Percentiles rank a stretch among this genome's conserved stretches.
phyloP scores from a whole-genome alignment of 129 eudicot species.

The Centaurea solstitialis region DNA sequence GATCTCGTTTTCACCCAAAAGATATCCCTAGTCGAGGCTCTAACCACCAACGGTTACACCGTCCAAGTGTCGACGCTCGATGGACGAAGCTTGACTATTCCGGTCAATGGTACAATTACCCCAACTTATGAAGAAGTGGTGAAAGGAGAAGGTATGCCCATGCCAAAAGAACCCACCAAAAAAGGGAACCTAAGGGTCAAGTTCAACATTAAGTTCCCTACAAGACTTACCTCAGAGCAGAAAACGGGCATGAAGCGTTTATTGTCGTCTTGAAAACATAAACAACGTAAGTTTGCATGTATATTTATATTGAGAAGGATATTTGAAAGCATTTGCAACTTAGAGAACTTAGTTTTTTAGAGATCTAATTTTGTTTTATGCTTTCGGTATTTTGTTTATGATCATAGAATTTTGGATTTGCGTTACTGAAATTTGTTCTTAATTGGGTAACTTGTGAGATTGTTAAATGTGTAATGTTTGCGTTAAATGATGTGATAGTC shows the following conservation, averaged over 20 bases:
- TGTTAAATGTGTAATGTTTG: neutral
- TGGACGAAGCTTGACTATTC: conserved; percentile 19
- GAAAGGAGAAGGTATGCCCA: conserved; percentile 43
- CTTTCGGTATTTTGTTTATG: neutral
- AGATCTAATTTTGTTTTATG: neutral
- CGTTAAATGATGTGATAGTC: neutral
- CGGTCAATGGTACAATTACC: conserved; percentile 18
- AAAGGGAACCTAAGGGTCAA: conserved; percentile 36
- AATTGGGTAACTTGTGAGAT: neutral
- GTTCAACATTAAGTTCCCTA: conserved; percentile 34
- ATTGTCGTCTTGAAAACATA: conserved; percentile 28
- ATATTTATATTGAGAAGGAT: neutral
- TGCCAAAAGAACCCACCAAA: conserved; percentile 28
- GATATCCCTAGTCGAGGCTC: conserved; percentile 26
- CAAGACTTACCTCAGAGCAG: conserved; percentile 38
- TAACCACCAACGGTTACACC: conserved; percentile 13
- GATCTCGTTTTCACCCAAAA: conserved; percentile 29
- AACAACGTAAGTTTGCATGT: neutral
- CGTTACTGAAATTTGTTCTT: neutral
- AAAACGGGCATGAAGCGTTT: conserved; percentile 21
- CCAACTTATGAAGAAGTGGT: conserved; percentile 29
- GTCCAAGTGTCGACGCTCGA: conserved; percentile 28
- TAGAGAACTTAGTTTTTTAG: neutral
- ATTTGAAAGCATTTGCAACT: neutral
- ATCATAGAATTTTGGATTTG: neutral